Evolutionary conservation across 1,284 basidiomycete species (phyloP), one percentile per base, ranked within the genome.

Genomic region (Ceraceosorus guamensis): DNA sequence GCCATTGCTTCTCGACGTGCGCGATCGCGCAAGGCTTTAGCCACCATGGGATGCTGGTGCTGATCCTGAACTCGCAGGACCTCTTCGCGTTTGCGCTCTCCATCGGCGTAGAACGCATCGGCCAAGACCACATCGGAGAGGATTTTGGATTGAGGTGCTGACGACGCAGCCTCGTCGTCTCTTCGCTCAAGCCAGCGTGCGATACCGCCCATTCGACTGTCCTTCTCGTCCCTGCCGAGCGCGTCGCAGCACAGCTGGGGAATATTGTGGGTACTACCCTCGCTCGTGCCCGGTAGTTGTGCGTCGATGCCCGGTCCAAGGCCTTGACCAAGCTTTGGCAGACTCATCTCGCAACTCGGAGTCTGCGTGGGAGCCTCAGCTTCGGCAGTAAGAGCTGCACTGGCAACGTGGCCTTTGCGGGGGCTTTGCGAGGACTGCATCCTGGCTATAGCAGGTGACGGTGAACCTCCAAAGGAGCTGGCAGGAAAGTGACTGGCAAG

Each of bases 41-140:
- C 68, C 11, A 71, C 65, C 68, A 71, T 71, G n/a, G 68, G 68
- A 46, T 71, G 68, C 35, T 57, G 52, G 49, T 67, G 64, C n/a
- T 55, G 53, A 18, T 50, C 50, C n/a, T 18, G 53, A 16, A 11
- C n/a, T 7, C 6, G 32, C 16, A 6, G 49, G 35, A 30, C 46
- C 50, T 32, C 16, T 48, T n/a, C 24, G 7, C 16, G 7, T 7
- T 6, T 24, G 14, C 47, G n/a, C n/a, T 16, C 16, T 24, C 16
- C 47, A 32, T n/a, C 8, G 47, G n/a, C 47, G 32, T n/a, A 6
- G 47, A 18, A 8, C n/a, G 7, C 45, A 16, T 43, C 39, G 39
- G n/a, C n/a, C n/a, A n/a, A n/a, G n/a, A n/a, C n/a, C 37, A 24
- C 16, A 8, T 14, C 16, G 8, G 6, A 46, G 44, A 14, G 16